Percentiles rank a stretch among this genome's conserved stretches.
These are phyloP conservation scores for Neurospora sp. DNA, from an alignment of 495 filamentous ascomycete species.

Conservation along the genomic window DNA sequence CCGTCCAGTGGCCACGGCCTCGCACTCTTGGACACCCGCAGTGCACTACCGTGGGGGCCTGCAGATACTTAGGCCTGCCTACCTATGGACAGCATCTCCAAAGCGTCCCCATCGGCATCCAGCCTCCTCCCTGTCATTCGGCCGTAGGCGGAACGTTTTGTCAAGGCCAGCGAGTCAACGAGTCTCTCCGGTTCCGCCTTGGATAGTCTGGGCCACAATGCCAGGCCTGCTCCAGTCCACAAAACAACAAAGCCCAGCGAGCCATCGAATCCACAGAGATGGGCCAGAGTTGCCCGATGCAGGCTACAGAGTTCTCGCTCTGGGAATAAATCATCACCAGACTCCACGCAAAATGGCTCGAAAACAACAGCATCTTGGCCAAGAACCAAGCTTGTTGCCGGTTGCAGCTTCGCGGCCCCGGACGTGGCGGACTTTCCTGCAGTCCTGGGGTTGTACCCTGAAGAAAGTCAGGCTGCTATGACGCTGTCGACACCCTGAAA, in stretches of 20 bases:
- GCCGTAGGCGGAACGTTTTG: not conserved
- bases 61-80: not conserved
- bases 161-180: not conserved
- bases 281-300: conserved; percentile 4
- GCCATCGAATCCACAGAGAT: conserved; percentile 1
- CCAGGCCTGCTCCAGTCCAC: conserved; percentile 7
- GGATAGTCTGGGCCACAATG: not conserved
- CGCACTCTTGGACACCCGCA: not conserved
- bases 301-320: not conserved
- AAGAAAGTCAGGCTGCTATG: conserved; percentile 15
- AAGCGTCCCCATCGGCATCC: conserved; percentile 3
- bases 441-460: conserved; percentile 8
- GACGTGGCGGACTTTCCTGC: conserved; percentile 15
- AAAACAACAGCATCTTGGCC: conserved; percentile 2
- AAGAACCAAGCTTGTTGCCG: not conserved
- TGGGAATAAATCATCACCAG: not conserved
- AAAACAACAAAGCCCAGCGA: conserved; percentile 4
- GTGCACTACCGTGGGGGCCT: not conserved
- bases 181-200: not conserved
- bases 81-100: not conserved
- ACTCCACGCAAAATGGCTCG: not conserved
- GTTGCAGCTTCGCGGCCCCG: conserved; percentile 2
- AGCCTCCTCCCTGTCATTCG: conserved; percentile 9
- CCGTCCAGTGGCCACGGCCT: not conserved
- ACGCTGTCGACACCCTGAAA: conserved; percentile 6